Conservation (phyloP, 2,329 filamentous ascomycete genomes). For the Zymoseptoria tritici region DNA sequence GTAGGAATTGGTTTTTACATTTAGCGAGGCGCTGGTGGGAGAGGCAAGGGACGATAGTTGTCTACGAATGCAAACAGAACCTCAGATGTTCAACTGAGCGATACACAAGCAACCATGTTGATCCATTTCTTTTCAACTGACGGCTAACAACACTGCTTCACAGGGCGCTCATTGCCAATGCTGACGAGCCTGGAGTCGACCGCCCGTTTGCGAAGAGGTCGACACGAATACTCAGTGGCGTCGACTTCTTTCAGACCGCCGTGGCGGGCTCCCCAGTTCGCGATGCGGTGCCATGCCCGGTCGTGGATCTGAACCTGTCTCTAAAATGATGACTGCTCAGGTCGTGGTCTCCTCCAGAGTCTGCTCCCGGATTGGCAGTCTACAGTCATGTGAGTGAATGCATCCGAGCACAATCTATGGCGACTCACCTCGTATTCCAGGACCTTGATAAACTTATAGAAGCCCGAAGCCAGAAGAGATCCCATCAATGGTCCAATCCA, state of each 20-base stretch:
- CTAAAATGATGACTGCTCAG: background rate
- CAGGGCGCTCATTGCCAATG: background rate
- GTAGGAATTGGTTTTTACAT: background rate
- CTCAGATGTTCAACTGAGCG: background rate
- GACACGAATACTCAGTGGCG: too few relatives aligned
- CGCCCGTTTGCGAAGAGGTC: background rate
- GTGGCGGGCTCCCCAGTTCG: background rate
- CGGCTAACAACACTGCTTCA: background rate
- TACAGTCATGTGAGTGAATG: background rate
- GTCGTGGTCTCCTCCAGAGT: background rate
- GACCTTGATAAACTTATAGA: conserved; percentile 24
- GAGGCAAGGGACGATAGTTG: background rate
- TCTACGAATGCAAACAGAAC: background rate
- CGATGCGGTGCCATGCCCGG: background rate
- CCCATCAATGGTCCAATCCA: conserved; percentile 22
- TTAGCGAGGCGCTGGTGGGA: background rate
- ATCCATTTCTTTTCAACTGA: background rate
- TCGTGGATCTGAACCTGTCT: background rate
- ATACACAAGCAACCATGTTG: background rate
- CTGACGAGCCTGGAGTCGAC: background rate
- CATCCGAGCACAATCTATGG: too few relatives aligned
- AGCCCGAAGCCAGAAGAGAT: conserved; percentile 21
- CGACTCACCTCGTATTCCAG: background rate
- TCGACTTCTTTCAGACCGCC: background rate
- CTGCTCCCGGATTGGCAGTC: background rate